phyloP scores from a whole-genome alignment of 176 grass and related monocot genomes.

The Dendrocalamus sinicus region DNA sequence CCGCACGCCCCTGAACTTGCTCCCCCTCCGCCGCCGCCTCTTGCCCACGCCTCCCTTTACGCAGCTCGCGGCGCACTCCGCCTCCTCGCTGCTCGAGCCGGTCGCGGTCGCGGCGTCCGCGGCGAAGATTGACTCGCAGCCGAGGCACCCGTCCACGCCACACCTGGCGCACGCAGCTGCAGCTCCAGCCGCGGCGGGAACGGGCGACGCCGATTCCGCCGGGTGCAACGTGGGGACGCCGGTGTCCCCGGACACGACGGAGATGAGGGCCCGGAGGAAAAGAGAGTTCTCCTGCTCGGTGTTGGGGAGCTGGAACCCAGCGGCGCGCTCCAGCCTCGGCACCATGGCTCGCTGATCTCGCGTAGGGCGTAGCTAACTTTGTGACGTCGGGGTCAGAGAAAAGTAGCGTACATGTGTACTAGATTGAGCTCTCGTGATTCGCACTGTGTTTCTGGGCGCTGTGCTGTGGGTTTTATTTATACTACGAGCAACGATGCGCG shows the following conservation, averaged over 20 bases:
- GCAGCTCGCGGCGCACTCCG: neutral
- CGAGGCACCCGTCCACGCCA: constrained; percentile 56
- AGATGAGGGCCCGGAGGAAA: constrained; percentile 74
- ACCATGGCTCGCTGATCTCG: constrained; percentile 42
- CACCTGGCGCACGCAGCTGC: constrained; percentile 44
- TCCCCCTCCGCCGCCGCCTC: constrained; percentile 39
- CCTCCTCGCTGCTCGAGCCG: constrained; percentile 44
- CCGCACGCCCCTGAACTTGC: constrained; percentile 74
- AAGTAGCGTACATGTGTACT: neutral
- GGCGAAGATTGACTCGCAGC: constrained; percentile 32
- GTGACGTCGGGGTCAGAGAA: neutral
- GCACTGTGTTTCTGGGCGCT: neutral
- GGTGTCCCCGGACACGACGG: constrained; percentile 63
- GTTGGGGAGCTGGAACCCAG: constrained; percentile 66
- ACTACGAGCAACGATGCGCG: neutral
- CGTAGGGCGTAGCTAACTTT: no score
- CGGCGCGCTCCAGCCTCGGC: constrained; percentile 52
- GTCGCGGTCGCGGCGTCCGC: neutral
- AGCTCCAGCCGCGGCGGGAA: neutral
- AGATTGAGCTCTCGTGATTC: neutral
- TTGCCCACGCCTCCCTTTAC: constrained; percentile 32
- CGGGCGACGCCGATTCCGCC: neutral
- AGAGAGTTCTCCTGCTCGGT: constrained; percentile 73
- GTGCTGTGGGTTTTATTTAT: neutral
- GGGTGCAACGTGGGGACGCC: neutral